Base-by-base conservation (phyloP, 768 basidiomycete species). In the Pleurotus ostreatus region DNA sequence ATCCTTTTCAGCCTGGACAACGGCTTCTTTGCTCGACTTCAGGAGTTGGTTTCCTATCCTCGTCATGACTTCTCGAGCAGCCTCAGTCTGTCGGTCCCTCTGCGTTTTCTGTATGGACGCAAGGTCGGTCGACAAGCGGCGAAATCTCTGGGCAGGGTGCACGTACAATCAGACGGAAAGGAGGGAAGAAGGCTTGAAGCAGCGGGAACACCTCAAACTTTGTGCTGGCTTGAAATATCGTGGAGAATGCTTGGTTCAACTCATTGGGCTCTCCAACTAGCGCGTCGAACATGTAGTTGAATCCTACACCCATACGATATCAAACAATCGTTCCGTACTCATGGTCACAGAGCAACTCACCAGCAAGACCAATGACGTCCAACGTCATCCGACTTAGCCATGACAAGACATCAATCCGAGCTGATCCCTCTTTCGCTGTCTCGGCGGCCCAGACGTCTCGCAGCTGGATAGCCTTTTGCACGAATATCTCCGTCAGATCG, bases 361-460 rank as follows among this genome's bases (percentile, higher is more conserved):
- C 77, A 72, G 62, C 79, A 40, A 82, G 70, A 16, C 83, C 83
- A 53, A 88, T 84, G 49, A 82, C 76, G 56, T 85, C 85, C 11
- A 85, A 70, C 7, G 83, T 84, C 8, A 78, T 73, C 43, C 77
- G 76, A 16, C 74, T 76, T 1, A 85, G 70, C 76, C 77, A 85
- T 1, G 68, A 63, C 46, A 80, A 64, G 4, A 81, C 75, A 52
- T 87, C 81, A 34, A 83, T 61, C 3, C 66, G 60, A 8, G 44
- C 62, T 2, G 23, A 45, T 47, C 25, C 57, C 20, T 56, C 58
- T 23, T 59, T 55, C 25, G 59, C 38, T 12, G 70, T 59, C 55
- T 69, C 65, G 4, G 53, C 45, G 3, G 49, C 60, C 72, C 65
- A 71, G 15, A 72, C 46, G 47, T 75, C 74, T 30, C 73, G 67